These are phyloP conservation scores for Chenopodium berlandieri DNA, from an alignment of 148 eudicot genomes.

Conservation along the genomic window DNA sequence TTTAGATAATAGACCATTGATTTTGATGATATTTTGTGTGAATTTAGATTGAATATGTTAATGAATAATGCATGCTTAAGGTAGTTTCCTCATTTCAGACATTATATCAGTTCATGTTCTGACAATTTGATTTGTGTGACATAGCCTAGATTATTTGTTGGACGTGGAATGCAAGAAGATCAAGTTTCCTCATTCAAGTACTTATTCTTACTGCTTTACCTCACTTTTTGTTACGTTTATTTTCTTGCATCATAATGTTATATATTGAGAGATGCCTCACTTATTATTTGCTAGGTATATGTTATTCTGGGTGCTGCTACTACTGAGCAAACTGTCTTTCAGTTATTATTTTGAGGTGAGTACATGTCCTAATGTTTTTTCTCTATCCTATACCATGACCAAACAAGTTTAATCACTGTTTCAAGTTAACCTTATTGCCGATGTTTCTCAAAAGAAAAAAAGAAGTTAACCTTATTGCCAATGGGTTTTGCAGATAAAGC, in stretches of 20 bases:
- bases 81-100: conserved; percentile 2
- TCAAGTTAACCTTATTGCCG: conserved; percentile 8
- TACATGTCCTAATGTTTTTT: background rate
- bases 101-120: background rate
- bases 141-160: conserved; percentile 82
- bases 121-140: conserved; percentile 27
- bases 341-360: conserved; percentile 93
- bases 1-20: background rate
- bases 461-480: conserved; percentile 6
- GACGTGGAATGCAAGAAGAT: conserved; percentile 97
- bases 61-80: conserved; percentile 1
- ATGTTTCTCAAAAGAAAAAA: background rate
- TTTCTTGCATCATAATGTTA: background rate
- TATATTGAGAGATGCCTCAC: background rate
- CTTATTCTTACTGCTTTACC: conserved; percentile 22
- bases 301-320: conserved; percentile 80
- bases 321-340: conserved; percentile 83
- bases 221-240: conserved; percentile 9
- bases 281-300: conserved; percentile 56
- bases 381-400: background rate
- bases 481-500: conserved; percentile 72
- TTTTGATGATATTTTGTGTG: background rate
- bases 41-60: background rate
- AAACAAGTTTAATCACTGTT: background rate
- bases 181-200: conserved; percentile 82